Conservation (phyloP, 177 flowering plant genomes). For the Vitis hybrid region DNA sequence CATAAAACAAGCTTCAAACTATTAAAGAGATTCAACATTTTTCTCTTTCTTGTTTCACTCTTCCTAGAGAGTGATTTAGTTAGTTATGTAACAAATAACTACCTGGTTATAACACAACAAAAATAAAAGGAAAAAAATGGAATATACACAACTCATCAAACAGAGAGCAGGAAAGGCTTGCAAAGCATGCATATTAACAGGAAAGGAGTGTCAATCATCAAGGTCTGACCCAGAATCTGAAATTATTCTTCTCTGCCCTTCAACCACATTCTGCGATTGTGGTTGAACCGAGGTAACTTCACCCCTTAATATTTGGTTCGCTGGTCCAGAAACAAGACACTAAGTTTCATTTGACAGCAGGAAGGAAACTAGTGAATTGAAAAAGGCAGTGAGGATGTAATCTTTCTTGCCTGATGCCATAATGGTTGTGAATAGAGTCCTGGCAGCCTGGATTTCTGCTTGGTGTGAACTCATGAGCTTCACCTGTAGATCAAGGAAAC, state of each 20-base stretch:
- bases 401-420: conserved; percentile 31
- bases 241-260: conserved; percentile 8
- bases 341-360: background rate
- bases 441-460: conserved; percentile 39
- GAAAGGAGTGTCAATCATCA: conserved; percentile 18
- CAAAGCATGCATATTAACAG: background rate
- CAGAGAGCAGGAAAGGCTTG: background rate
- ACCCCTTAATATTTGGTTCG: conserved; percentile 12
- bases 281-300: conserved; percentile 9
- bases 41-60: too few relatives aligned
- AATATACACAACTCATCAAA: too few relatives aligned
- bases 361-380: background rate
- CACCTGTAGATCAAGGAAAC: conserved; percentile 25
- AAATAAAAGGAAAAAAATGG: too few relatives aligned
- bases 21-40: too few relatives aligned
- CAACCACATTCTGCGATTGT: conserved; percentile 10
- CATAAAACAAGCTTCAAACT: too few relatives aligned
- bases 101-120: too few relatives aligned
- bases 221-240: conserved; percentile 19
- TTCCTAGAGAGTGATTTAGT: too few relatives aligned
- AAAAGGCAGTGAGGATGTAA: background rate
- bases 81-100: too few relatives aligned
- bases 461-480: conserved; percentile 37
- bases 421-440: conserved; percentile 22
- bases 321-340: conserved; percentile 14